A percentile compares a stretch with the other conserved stretches of the same genome.
Conservation (phyloP, 805 yeast genomes). For the Starmerella roubikii region DNA sequence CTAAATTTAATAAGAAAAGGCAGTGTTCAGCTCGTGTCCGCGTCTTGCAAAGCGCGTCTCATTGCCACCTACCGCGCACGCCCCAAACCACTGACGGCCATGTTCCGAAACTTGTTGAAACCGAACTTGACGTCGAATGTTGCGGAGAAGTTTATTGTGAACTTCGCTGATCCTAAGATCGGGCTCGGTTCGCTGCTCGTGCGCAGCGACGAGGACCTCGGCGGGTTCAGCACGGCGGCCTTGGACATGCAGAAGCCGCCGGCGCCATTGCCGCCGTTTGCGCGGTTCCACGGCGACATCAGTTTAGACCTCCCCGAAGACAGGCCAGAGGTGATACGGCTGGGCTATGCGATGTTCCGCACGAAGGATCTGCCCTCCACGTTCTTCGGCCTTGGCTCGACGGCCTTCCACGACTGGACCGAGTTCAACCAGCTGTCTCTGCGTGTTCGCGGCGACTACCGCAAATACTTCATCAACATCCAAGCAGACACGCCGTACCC, state of each 20-base stretch:
- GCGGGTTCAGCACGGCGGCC: slow-evolving; percentile 61
- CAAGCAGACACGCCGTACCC: slow-evolving; percentile 69
- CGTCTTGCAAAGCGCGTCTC: too few species aligned
- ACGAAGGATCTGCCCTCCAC: slow-evolving; percentile 48
- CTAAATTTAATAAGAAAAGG: too few species aligned
- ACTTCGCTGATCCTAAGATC: slow-evolving; percentile 38
- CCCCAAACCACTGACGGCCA: too few species aligned
- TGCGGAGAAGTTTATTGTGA: slow-evolving; percentile 35
- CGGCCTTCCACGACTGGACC: slow-evolving; percentile 59
- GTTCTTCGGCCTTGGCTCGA: slow-evolving; percentile 28
- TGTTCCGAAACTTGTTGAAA: slow-evolving; percentile 7
- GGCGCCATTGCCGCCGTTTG: slow-evolving; percentile 26
- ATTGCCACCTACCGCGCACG: too few species aligned
- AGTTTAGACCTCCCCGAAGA: slow-evolving; percentile 54
- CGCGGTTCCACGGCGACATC: slow-evolving; percentile 56
- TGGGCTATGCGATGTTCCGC: slow-evolving; percentile 74
- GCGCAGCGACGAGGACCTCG: slow-evolving; percentile 60
- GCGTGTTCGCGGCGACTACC: slow-evolving; percentile 56
- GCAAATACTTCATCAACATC: slow-evolving; percentile 65
- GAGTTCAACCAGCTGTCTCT: slow-evolving; percentile 47
- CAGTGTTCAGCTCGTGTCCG: too few species aligned
- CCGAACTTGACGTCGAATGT: slow-evolving; percentile 13
- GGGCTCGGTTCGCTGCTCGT: slow-evolving; percentile 40
- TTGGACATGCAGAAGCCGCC: slow-evolving; percentile 32
- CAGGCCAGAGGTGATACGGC: slow-evolving; percentile 47